A percentile compares a stretch with the other conserved stretches of the same genome.
Conservation (phyloP, 2,329 filamentous ascomycete genomes). For the Ustulina deusta region DNA sequence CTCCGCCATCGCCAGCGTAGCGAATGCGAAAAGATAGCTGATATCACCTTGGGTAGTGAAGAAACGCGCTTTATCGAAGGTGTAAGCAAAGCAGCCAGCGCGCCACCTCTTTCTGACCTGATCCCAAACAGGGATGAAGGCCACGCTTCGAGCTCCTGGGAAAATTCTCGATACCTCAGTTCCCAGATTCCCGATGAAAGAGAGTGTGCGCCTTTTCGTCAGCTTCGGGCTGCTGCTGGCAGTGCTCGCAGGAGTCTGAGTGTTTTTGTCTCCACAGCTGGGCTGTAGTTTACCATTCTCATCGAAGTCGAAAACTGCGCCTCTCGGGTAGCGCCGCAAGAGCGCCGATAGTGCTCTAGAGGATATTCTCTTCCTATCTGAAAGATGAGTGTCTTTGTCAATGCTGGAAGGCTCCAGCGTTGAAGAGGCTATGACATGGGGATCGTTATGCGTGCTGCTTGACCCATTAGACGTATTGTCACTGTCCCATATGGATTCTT, state of each 20-base stretch:
- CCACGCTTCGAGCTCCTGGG: constrained; percentile 30
- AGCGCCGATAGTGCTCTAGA: constrained; percentile 57
- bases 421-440: constrained; percentile 56
- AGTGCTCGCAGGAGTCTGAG: background rate
- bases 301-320: constrained; percentile 61
- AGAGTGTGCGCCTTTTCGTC: constrained; percentile 23
- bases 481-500: constrained; percentile 39
- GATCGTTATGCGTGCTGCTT: constrained; percentile 37
- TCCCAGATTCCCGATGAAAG: constrained; percentile 31
- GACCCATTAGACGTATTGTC: constrained; percentile 21
- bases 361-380: constrained; percentile 47
- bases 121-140: constrained; percentile 35
- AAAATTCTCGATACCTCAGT: constrained; percentile 33
- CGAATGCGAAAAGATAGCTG: constrained; percentile 64
- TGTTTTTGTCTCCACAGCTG: constrained; percentile 42
- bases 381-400: constrained; percentile 43
- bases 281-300: constrained; percentile 53
- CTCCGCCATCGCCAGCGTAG: constrained; percentile 68
- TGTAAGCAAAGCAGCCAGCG: constrained; percentile 64
- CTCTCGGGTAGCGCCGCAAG: constrained; percentile 59
- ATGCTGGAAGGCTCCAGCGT: constrained; percentile 52
- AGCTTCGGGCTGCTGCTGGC: constrained; percentile 24
- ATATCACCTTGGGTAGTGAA: constrained; percentile 63
- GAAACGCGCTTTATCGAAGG: constrained; percentile 55
- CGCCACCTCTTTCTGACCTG: constrained; percentile 54